Evolutionary conservation across 2,329 filamentous ascomycete species (phyloP).

Genomic region (Trichoderma atrobrunneum): DNA sequence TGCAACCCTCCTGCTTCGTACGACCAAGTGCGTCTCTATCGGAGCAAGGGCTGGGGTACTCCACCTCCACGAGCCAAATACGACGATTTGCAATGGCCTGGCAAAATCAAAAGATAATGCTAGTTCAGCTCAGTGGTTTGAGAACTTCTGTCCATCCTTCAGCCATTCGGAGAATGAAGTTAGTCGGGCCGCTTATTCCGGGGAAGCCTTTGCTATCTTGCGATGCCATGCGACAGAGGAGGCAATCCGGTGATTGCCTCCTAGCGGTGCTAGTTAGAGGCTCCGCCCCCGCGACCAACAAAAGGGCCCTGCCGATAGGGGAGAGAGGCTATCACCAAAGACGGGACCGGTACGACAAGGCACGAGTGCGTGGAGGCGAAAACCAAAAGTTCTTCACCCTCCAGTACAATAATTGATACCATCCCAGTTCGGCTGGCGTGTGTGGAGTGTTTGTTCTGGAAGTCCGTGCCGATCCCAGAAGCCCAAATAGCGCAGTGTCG

Average conservation of each 20-base stretch:
- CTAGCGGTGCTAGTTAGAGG: neutral
- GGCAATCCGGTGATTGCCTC: slow-evolving; percentile 5
- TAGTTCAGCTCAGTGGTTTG: slow-evolving; percentile 10
- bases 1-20: slow-evolving; percentile 9
- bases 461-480: slow-evolving; percentile 4
- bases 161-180: neutral
- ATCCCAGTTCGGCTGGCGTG: neutral
- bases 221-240: neutral
- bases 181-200: neutral
- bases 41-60: neutral
- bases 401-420: neutral
- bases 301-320: neutral
- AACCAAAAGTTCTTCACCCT: slow-evolving; percentile 12
- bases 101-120: neutral
- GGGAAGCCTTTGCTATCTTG: neutral
- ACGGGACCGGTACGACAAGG: neutral
- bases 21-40: neutral
- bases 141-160: slow-evolving; percentile 17
- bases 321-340: slow-evolving; percentile 9
- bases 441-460: slow-evolving; percentile 8
- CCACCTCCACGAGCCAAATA: neutral
- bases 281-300: slow-evolving; percentile 3
- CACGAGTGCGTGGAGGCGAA: neutral
- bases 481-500: neutral
- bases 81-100: neutral